Percentiles rank a stretch among this genome's conserved stretches.
Conservation (phyloP, 78 protist genomes). For the Dictyostelium brefeldianum region DNA sequence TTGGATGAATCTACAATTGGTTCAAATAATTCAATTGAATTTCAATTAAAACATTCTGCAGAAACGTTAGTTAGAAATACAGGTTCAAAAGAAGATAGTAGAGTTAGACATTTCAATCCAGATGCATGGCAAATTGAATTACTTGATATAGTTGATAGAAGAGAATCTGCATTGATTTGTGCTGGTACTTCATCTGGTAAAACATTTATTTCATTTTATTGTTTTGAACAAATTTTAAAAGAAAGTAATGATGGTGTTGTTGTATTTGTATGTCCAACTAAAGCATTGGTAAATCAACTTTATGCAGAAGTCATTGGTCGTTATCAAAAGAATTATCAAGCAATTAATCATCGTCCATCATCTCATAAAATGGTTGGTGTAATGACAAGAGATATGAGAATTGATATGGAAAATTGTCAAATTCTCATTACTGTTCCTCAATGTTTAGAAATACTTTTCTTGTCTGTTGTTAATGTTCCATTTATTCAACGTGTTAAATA, state of each 20-base stretch:
- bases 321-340: constrained; percentile 20
- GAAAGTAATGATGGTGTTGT: constrained; percentile 64
- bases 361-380: constrained; percentile 49
- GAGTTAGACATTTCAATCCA: constrained; percentile 84
- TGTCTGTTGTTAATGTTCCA: constrained; percentile 12
- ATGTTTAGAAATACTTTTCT: constrained; percentile 75
- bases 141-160: constrained; percentile 87
- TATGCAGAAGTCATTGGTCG: constrained; percentile 67
- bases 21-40: constrained; percentile 8
- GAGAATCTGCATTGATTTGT: constrained; percentile 82
- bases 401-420: constrained; percentile 71
- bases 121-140: constrained; percentile 95
- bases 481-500: constrained; percentile 83
- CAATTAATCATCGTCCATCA: constrained; percentile 2
- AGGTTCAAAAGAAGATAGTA: not conserved
- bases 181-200: constrained; percentile 96
- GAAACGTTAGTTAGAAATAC: constrained; percentile 50
- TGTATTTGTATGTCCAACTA: constrained; percentile 94
- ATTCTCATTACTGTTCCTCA: constrained; percentile 82
- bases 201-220: constrained; percentile 92
- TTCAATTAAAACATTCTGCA: constrained; percentile 24
- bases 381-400: constrained; percentile 62
- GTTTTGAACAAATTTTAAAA: constrained; percentile 83
- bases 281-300: constrained; percentile 93
- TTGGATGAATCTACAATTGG: not conserved